Conservation (phyloP, 495 filamentous ascomycete species). For the Aspergillus heteromorphus region DNA sequence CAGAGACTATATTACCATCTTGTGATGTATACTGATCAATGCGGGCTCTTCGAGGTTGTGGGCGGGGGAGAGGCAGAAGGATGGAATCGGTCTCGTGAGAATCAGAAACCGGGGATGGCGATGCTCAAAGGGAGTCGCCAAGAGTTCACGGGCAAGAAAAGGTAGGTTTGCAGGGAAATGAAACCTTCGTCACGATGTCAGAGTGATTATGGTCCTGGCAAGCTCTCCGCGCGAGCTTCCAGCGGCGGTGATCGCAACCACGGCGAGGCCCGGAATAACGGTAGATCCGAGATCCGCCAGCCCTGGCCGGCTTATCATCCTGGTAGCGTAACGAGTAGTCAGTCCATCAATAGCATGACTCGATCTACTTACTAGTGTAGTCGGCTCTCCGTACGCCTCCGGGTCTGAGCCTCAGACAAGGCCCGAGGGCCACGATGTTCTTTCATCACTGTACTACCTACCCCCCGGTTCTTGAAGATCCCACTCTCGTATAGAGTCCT, state of each 20-base stretch:
- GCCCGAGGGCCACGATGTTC: not conserved
- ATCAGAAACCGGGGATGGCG: not conserved
- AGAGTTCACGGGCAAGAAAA: not conserved
- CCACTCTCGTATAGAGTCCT: not conserved
- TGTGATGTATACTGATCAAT: not conserved
- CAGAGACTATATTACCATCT: conserved; percentile 4
- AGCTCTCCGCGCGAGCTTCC: conserved; percentile 33
- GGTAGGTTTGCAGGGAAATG: not conserved
- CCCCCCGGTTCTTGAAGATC: not conserved
- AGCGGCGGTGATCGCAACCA: conserved; percentile 14
- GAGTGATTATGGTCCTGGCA: not conserved
- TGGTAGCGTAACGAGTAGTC: not conserved
- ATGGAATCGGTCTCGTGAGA: not conserved
- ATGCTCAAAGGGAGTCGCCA: not conserved
- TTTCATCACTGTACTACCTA: not conserved
- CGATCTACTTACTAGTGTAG: not conserved
- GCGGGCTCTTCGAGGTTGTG: not conserved
- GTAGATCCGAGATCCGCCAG: conserved; percentile 21
- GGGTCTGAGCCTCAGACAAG: not conserved
- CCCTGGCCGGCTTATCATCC: not conserved
- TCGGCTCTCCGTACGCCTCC: not conserved
- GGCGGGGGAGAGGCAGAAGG: not conserved
- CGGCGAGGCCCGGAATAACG: conserved; percentile 30
- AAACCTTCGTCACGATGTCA: not conserved
- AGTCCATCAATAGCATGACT: not conserved